These are phyloP conservation scores for Scytalidium lignicola DNA, from an alignment of 2,329 filamentous ascomycete species.

Conservation along the genomic window DNA sequence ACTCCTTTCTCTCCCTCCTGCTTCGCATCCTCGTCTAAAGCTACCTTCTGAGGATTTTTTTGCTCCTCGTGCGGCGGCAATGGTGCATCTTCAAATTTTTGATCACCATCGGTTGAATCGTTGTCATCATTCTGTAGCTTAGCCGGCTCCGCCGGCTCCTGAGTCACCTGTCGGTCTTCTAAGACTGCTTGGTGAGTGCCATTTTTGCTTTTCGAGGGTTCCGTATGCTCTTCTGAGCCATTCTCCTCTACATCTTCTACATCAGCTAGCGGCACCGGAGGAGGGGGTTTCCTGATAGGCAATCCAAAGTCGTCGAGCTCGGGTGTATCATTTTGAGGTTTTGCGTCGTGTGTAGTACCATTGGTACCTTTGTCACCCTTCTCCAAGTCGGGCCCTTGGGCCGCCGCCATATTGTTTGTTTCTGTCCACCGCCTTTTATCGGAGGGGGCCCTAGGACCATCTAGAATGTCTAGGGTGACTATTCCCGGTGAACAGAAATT, in stretches of 20 bases:
- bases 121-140: conserved; percentile 15
- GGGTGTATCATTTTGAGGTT: background rate
- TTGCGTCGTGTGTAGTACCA: conserved; percentile 7
- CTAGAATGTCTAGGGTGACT: background rate
- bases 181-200: background rate
- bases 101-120: conserved; percentile 33
- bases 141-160: background rate
- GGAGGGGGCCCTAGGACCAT: background rate
- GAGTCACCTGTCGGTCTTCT: background rate
- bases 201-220: background rate
- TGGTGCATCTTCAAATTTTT: conserved; percentile 35
- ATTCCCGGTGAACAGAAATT: background rate
- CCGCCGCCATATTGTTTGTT: background rate
- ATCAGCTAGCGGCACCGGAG: conserved; percentile 20
- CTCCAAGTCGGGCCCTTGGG: background rate
- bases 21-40: background rate
- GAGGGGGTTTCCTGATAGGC: conserved; percentile 50
- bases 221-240: background rate
- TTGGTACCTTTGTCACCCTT: conserved; percentile 5
- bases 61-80: conserved; percentile 20
- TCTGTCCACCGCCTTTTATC: background rate
- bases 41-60: background rate
- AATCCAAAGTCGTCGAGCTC: conserved; percentile 69
- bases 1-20: background rate
- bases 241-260: conserved; percentile 10